Conservation (phyloP, 139 green algal genomes). For the Asterochloris sp. region DNA sequence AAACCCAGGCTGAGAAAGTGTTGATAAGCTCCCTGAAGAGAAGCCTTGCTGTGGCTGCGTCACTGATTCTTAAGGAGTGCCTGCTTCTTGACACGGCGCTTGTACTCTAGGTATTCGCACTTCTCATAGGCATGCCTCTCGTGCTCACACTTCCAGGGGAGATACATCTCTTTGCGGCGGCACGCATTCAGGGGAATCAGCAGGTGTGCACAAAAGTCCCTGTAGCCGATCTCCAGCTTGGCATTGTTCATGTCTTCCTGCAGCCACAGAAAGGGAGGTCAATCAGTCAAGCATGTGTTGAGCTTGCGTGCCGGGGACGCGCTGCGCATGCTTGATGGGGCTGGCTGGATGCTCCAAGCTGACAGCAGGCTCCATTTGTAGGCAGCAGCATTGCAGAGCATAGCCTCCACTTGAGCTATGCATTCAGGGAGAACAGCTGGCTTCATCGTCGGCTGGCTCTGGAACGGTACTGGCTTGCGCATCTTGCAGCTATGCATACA, state of each 20-base stretch:
- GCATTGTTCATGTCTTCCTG: constrained; percentile 83
- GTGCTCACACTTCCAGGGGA: constrained; percentile 79
- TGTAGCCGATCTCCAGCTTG: constrained; percentile 67
- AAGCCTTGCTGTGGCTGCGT: too few relatives aligned
- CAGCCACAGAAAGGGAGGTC: not conserved
- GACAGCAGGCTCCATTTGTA: too few relatives aligned
- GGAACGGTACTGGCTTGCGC: too few relatives aligned
- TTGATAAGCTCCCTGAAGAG: too few relatives aligned
- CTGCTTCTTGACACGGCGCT: constrained; percentile 35
- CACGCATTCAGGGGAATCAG: constrained; percentile 91
- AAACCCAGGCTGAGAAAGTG: too few relatives aligned
- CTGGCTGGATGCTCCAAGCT: not conserved
- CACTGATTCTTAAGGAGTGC: too few relatives aligned
- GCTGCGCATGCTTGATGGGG: not conserved
- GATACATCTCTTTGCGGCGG: constrained; percentile 52
- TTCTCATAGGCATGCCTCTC: constrained; percentile 76
- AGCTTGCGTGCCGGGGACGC: too few relatives aligned
- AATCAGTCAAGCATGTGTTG: not conserved
- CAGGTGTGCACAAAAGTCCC: constrained; percentile 90
- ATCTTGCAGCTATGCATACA: too few relatives aligned
- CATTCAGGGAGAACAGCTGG: too few relatives aligned
- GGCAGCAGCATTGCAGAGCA: too few relatives aligned
- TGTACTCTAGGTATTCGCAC: constrained; percentile 83
- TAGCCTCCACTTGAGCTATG: too few relatives aligned
- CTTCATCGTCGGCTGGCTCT: too few relatives aligned